These are phyloP conservation scores for Cystobasidium ongulense DNA, from an alignment of 768 basidiomycete species.

Conservation along the genomic window DNA sequence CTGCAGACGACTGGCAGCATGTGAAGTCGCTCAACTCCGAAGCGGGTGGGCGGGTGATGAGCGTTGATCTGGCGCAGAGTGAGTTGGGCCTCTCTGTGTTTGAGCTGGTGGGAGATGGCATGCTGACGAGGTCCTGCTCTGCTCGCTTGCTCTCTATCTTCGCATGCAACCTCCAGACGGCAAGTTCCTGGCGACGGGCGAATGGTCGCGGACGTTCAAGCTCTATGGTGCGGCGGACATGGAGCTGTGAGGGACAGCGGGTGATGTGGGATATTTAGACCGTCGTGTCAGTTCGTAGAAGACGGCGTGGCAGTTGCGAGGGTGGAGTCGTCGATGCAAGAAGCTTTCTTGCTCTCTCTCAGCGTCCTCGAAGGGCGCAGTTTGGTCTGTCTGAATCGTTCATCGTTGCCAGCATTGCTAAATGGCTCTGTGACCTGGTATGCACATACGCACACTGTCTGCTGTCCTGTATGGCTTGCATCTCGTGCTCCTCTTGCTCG, in stretches of 20 bases:
- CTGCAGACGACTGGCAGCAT: conserved; percentile 94
- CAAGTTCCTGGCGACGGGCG: conserved; percentile 35
- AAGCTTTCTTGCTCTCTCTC: no score
- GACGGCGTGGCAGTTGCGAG: no score
- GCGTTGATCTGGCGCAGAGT: conserved; percentile 74
- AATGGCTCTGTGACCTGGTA: no score
- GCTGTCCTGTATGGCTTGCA: neutral
- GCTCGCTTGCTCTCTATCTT: neutral
- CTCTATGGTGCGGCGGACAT: conserved; percentile 29
- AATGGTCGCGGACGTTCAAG: conserved; percentile 36
- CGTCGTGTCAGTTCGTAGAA: neutral
- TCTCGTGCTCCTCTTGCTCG: neutral
- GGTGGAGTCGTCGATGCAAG: no score
- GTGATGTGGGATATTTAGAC: neutral
- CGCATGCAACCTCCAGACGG: conserved; percentile 24
- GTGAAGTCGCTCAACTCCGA: conserved; percentile 81
- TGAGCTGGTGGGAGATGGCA: neutral
- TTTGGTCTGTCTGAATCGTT: no score
- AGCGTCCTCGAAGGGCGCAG: no score
- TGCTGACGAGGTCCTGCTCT: neutral
- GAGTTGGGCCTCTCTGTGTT: conserved; percentile 5
- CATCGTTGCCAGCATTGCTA: no score
- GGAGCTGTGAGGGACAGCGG: conserved; percentile 12
- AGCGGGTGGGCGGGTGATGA: conserved; percentile 91
- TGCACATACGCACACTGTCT: no score